These are phyloP conservation scores for Leccinum subtestaceum DNA, from an alignment of 768 basidiomycete species.

Conservation along the genomic window DNA sequence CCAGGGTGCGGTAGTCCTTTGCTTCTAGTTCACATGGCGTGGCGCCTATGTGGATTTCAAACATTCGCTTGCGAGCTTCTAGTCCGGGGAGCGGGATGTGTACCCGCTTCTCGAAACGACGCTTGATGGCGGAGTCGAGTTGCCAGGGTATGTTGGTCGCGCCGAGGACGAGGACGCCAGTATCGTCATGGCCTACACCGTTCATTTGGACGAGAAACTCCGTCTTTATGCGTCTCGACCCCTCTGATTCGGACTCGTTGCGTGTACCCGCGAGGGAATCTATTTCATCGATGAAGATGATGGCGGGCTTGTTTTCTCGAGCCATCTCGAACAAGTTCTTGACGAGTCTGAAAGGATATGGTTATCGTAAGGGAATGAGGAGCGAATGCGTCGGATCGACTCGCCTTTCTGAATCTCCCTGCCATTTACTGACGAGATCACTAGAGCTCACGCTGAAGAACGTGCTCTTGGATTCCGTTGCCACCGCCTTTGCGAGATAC, in stretches of 20 bases:
- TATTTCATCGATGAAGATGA: constrained; percentile 99
- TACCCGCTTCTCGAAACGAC: constrained; percentile 98
- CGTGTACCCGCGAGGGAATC: constrained; percentile 94
- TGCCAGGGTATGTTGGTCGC: constrained; percentile 99
- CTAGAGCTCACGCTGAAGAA: constrained; percentile 96
- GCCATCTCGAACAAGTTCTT: constrained; percentile 97
- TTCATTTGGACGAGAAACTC: constrained; percentile 99
- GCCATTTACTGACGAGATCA: constrained; percentile 99
- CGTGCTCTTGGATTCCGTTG: constrained; percentile 98
- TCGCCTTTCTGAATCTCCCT: constrained; percentile 96
- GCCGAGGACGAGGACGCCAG: constrained; percentile 92
- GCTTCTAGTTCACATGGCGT: constrained; percentile 83
- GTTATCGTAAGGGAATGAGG: background rate
- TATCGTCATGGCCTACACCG: constrained; percentile 96
- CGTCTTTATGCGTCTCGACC: constrained; percentile 95
- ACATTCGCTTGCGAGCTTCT: constrained; percentile 92
- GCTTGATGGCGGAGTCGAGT: constrained; percentile 95
- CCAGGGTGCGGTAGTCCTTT: constrained; percentile 79
- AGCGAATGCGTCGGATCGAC: constrained; percentile 21
- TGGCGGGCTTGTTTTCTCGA: constrained; percentile 92
- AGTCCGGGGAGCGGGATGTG: constrained; percentile 95
- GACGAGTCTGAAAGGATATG: constrained; percentile 60
- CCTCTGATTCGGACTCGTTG: constrained; percentile 96
- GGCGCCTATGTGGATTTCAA: constrained; percentile 90
- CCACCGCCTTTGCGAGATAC: constrained; percentile 96